Evolutionary conservation across 331 rosid species (phyloP).

Genomic region (Saraca asoca): DNA sequence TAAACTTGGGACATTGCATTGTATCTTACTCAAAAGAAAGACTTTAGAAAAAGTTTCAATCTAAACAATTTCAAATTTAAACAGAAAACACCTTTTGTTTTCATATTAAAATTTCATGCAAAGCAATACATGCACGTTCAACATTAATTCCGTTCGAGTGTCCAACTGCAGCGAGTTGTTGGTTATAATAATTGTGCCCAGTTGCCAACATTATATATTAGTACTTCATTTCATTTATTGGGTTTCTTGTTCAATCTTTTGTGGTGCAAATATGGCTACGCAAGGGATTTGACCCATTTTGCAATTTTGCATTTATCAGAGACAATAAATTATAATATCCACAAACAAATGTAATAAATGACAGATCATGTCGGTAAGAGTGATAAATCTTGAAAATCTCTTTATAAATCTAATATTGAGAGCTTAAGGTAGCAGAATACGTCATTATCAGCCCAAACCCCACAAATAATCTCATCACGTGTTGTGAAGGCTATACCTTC

Average conservation of each 20-base stretch:
- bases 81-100: too few relatives aligned
- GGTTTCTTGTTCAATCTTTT: conserved; percentile 12
- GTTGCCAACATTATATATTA: neutral
- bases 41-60: conserved; percentile 26
- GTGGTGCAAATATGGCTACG: conserved; percentile 38
- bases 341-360: neutral
- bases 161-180: too few relatives aligned
- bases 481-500: too few relatives aligned
- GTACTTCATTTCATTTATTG: neutral
- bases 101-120: too few relatives aligned
- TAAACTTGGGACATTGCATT: conserved; percentile 21
- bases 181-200: too few relatives aligned
- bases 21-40: conserved; percentile 25
- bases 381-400: neutral
- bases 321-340: neutral
- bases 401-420: too few relatives aligned
- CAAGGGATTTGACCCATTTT: conserved; percentile 18
- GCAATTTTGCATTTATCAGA: conserved; percentile 8
- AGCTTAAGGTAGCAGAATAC: too few relatives aligned
- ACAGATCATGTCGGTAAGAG: conserved; percentile 32
- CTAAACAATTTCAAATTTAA: neutral
- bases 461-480: too few relatives aligned
- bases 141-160: neutral
- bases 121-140: conserved; percentile 17
- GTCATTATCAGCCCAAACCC: neutral